Conservation (phyloP, 2,329 filamentous ascomycete species). For the Stemphylium beticola region DNA sequence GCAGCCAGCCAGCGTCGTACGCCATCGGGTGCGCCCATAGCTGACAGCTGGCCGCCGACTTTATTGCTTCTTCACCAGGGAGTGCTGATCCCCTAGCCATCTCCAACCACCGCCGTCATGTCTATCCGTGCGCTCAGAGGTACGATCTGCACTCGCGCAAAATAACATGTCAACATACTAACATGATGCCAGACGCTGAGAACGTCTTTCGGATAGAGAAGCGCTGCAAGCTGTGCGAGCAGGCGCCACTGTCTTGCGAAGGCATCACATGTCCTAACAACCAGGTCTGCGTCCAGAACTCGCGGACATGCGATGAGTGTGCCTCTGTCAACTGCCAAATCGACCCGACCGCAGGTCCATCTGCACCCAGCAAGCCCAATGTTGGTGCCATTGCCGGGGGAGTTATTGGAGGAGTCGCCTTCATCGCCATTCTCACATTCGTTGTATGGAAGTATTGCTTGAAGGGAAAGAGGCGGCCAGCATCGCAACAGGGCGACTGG, state of each 20-base stretch:
- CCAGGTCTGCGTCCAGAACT: constrained; percentile 65
- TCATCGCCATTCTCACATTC: constrained; percentile 76
- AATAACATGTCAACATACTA: constrained; percentile 7
- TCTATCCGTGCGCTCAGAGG: constrained; percentile 27
- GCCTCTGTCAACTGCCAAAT: constrained; percentile 62
- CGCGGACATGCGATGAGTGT: constrained; percentile 66
- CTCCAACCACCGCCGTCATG: constrained; percentile 16
- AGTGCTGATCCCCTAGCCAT: constrained; percentile 21
- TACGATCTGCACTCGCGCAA: constrained; percentile 3
- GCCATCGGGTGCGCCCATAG: constrained; percentile 11
- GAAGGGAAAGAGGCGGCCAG: constrained; percentile 74
- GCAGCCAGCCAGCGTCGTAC: constrained; percentile 8
- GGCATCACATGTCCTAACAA: constrained; percentile 56
- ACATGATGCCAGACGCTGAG: constrained; percentile 40
- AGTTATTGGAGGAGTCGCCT: constrained; percentile 81
- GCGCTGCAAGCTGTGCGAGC: constrained; percentile 65
- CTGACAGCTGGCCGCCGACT: constrained; percentile 15
- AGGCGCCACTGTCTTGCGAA: constrained; percentile 61
- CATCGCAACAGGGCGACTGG: constrained; percentile 60
- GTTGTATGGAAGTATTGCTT: constrained; percentile 88
- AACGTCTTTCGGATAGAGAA: constrained; percentile 57
- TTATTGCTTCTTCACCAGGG: constrained; percentile 11
- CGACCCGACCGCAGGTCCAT: constrained; percentile 42
- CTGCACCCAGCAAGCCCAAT: constrained; percentile 59
- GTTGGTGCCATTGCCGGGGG: constrained; percentile 89